Base-by-base conservation (phyloP, 345 rosid species). In the Carallia pectinifolia region DNA sequence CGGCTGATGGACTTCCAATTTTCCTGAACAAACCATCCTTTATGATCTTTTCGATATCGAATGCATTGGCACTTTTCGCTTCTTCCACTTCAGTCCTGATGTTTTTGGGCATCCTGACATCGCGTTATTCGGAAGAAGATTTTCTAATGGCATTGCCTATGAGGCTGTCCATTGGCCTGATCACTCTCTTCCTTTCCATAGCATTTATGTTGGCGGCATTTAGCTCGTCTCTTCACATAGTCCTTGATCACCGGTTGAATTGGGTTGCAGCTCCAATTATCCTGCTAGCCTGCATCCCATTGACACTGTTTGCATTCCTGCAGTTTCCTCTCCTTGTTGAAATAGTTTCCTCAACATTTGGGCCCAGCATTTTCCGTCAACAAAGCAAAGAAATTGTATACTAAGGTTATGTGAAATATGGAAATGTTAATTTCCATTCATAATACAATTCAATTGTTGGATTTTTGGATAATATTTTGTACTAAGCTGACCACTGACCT, bases 101-200 rank as follows among this genome's bases (percentile, higher is more conserved):
- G 60, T 72, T 72, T 34, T 29, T 72, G 4, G 62, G 64, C 15
- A 72, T 72, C 5, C 76, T 72, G 5, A 65, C 76, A 27, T 72
- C 70, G 0, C 69, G 76, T 0, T 72, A 65, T 37, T 34, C 76
- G 0, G 70, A 65, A 37, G 65, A 72, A 58, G 76, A 72, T 65
- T 72, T 72, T 44, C 53, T 72, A 2, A 29, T 1, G 5, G 61
- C 60, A 12, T 44, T 72, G 7, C 76, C 76, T 6, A 64, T 55
- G 55, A 65, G 60, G 9, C 15, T 65, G 70, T 54, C 50, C 9
- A 66, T 72, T 4, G 76, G 70, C 23, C 76, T 72, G 0, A 31
- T 66, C 7, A 44, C 70, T 0, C 53, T 65, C 34, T 33, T 33
- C 34, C 34, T 33, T 33, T 33, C 34, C 2, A 33, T 33, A 33